These are phyloP conservation scores for Hymenoscyphus infarciens DNA, from an alignment of 2,329 filamentous ascomycete genomes.

Conservation along the genomic window DNA sequence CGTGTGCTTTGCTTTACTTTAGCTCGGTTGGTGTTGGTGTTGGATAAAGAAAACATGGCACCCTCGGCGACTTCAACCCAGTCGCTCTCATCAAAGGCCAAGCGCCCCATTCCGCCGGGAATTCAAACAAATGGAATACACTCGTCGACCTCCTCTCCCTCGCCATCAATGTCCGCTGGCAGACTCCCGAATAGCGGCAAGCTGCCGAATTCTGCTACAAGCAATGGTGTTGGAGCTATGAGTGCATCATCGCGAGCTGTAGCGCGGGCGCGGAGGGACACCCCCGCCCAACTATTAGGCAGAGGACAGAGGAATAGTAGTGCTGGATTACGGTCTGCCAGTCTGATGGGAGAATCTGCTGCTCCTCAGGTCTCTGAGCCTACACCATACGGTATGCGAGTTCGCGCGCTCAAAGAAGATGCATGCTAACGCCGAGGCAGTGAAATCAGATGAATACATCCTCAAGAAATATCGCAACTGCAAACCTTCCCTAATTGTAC, in stretches of 20 bases:
- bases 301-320: slow-evolving; percentile 49
- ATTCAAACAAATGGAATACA: slow-evolving; percentile 42
- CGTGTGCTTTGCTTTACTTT: slow-evolving; percentile 10
- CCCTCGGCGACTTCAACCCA: slow-evolving; percentile 30
- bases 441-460: slow-evolving; percentile 72
- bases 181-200: slow-evolving; percentile 50
- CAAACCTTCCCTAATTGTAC: slow-evolving; percentile 79
- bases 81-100: slow-evolving; percentile 51
- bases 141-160: slow-evolving; percentile 50
- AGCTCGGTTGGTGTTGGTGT: slow-evolving; percentile 2
- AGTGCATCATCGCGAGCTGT: slow-evolving; percentile 45
- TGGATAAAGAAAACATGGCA: slow-evolving; percentile 26
- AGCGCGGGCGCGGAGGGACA: slow-evolving; percentile 59
- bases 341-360: slow-evolving; percentile 43
- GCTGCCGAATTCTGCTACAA: slow-evolving; percentile 45
- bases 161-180: slow-evolving; percentile 52
- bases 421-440: slow-evolving; percentile 42
- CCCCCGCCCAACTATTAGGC: slow-evolving; percentile 42
- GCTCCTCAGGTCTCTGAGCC: slow-evolving; percentile 41
- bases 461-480: slow-evolving; percentile 72
- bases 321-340: slow-evolving; percentile 47
- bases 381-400: slow-evolving; percentile 49
- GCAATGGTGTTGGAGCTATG: slow-evolving; percentile 39
- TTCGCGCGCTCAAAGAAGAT: slow-evolving; percentile 20
- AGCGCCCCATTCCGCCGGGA: slow-evolving; percentile 62